Percentiles rank a stretch among this genome's conserved stretches.
Conservation (phyloP, 148 eudicot genomes). For the Persicaria tinctoria region DNA sequence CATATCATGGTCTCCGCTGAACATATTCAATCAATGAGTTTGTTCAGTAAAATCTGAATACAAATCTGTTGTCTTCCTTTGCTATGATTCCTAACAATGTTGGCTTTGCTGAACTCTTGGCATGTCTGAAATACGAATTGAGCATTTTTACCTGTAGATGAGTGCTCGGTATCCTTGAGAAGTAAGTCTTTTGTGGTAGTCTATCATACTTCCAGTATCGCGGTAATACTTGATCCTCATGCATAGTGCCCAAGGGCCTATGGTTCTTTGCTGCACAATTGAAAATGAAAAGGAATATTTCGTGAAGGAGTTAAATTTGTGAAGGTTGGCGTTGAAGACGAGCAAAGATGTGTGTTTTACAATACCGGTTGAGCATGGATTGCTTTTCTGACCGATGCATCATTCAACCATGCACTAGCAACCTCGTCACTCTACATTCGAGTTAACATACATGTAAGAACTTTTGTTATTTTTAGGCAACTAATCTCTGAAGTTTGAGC, state of each 20-base stretch:
- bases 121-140: background rate
- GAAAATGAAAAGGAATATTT: background rate
- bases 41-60: background rate
- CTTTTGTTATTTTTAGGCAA: too few species aligned
- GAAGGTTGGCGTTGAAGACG: background rate
- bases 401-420: constrained; percentile 32
- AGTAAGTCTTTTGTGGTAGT: constrained; percentile 38
- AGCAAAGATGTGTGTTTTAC: background rate
- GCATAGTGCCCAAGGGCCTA: constrained; percentile 37
- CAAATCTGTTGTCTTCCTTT: background rate
- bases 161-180: constrained; percentile 36
- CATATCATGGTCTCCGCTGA: constrained; percentile 35
- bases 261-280: constrained; percentile 21
- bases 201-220: constrained; percentile 42
- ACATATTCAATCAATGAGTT: background rate
- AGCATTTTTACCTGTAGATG: constrained; percentile 30
- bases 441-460: background rate
- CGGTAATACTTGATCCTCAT: constrained; percentile 21
- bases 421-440: constrained; percentile 22
- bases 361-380: constrained; percentile 38
- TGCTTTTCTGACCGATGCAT: constrained; percentile 31
- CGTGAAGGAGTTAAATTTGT: background rate
- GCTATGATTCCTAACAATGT: too few species aligned
- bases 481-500: background rate
- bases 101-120: too few species aligned